Percentiles rank a stretch among this genome's conserved stretches.
Conservation (phyloP, 2,329 filamentous ascomycete species). For the Sclerotinia borealis region DNA sequence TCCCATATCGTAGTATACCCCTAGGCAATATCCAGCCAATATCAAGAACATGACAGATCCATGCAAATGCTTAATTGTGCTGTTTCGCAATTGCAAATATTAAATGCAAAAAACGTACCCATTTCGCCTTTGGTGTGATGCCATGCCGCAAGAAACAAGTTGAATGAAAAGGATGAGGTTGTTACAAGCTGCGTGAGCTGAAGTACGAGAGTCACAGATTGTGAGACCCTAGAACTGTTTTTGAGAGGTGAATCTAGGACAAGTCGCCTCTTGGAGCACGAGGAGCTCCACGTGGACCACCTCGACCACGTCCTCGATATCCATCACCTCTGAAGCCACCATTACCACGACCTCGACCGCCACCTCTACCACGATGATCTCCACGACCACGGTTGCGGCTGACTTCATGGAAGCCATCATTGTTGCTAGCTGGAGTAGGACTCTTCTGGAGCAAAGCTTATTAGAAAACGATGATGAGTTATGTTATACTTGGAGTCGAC, state of each 20-base stretch:
- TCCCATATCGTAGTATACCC: constrained; percentile 11
- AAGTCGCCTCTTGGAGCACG: constrained; percentile 19
- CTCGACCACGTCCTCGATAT: constrained; percentile 32
- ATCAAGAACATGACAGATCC: constrained; percentile 11
- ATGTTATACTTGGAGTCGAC: constrained; percentile 26
- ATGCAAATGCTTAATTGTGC: constrained; percentile 14
- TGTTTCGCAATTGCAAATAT: constrained; percentile 6
- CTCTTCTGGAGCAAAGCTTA: constrained; percentile 31
- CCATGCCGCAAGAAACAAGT: constrained; percentile 13
- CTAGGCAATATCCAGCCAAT: constrained; percentile 12
- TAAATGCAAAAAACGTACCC: constrained; percentile 14
- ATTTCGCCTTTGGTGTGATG: constrained; percentile 14
- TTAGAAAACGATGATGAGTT: not conserved
- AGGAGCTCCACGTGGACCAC: constrained; percentile 20
- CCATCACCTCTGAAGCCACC: constrained; percentile 34
- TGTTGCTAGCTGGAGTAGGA: constrained; percentile 36
- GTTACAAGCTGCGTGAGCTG: constrained; percentile 8
- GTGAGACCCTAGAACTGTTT: constrained; percentile 1
- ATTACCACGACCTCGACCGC: constrained; percentile 43
- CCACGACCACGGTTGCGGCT: constrained; percentile 49
- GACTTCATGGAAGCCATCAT: constrained; percentile 70
- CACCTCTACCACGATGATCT: constrained; percentile 37
- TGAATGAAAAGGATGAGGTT: constrained; percentile 12
- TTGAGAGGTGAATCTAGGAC: not conserved
- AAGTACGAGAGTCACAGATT: not conserved